Conservation (phyloP, 768 basidiomycete species). For the Postia placenta region DNA sequence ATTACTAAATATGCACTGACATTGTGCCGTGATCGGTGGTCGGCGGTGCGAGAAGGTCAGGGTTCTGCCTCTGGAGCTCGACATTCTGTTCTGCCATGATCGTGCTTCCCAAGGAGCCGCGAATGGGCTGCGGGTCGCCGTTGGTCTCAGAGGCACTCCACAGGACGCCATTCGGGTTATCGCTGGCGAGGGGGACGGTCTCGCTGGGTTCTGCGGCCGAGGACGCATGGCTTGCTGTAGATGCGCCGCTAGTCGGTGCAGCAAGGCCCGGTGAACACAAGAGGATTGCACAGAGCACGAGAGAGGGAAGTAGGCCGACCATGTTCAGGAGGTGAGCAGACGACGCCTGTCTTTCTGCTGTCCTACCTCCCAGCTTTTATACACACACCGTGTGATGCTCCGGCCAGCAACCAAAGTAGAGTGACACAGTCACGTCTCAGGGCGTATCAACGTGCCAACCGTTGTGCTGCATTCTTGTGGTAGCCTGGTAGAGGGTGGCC, state of each 20-base stretch:
- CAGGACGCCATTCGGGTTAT: conserved; percentile 16
- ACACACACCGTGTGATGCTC: too few species aligned
- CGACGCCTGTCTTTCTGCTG: too few species aligned
- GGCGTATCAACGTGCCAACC: too few species aligned
- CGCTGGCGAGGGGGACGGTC: conserved; percentile 16
- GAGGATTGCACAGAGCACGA: conserved; percentile 10
- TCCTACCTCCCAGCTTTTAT: too few species aligned
- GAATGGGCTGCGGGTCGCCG: conserved; percentile 34
- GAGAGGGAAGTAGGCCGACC: conserved; percentile 5
- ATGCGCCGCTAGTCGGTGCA: conserved; percentile 3
- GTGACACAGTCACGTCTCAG: too few species aligned
- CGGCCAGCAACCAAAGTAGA: too few species aligned
- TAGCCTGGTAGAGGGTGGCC: too few species aligned
- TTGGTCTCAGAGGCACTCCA: conserved; percentile 14
- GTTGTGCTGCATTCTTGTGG: too few species aligned
- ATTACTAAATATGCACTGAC: conserved; percentile 18
- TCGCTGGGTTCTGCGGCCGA: conserved; percentile 11
- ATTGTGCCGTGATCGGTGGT: conserved; percentile 54
- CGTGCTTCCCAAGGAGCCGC: conserved; percentile 35
- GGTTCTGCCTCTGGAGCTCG: conserved; percentile 48
- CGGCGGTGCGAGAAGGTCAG: conserved; percentile 54
- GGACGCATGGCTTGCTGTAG: background rate
- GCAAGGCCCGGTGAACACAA: conserved; percentile 3
- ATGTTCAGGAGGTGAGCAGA: background rate
- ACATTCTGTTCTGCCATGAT: conserved; percentile 56